These are phyloP conservation scores for Meira miltonrushii DNA, from an alignment of 1,284 basidiomycete species.

Conservation along the genomic window DNA sequence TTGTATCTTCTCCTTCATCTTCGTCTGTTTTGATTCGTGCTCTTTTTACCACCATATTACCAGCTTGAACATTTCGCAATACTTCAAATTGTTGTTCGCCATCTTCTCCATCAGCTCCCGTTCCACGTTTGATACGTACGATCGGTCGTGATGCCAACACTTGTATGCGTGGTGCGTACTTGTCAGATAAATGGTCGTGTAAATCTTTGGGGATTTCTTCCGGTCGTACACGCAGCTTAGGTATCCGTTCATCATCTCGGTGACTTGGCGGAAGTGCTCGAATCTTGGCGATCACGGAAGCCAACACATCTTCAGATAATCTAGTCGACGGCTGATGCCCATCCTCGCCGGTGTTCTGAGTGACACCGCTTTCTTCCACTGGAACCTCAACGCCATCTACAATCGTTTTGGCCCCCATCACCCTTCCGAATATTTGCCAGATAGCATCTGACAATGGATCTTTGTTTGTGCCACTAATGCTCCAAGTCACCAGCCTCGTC, in stretches of 20 bases:
- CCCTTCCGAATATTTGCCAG: conserved; percentile 43
- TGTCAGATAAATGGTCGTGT: conserved; percentile 42
- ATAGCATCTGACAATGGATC: conserved; percentile 12
- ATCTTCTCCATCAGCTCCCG: conserved; percentile 3
- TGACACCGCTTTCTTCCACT: background rate
- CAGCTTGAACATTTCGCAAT: background rate
- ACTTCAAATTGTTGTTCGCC: background rate
- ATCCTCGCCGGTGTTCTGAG: conserved; percentile 7
- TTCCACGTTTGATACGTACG: conserved; percentile 42
- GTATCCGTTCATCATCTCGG: conserved; percentile 23
- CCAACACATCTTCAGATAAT: background rate
- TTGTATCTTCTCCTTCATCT: conserved; percentile 4
- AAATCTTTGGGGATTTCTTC: conserved; percentile 28
- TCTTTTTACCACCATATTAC: background rate
- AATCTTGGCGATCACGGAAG: background rate
- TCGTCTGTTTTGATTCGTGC: background rate
- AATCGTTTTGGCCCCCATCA: conserved; percentile 34
- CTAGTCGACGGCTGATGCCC: background rate
- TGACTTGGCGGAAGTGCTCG: background rate
- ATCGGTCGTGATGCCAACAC: conserved; percentile 32
- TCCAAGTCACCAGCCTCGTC: conserved; percentile 6
- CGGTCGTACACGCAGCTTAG: conserved; percentile 23
- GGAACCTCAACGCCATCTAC: background rate
- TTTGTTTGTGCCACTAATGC: background rate
- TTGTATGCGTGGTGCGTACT: conserved; percentile 37